Evolutionary conservation across 1,284 basidiomycete genomes (phyloP), one percentile per base, ranked within the genome.

Genomic region (Boletus sp.): DNA sequence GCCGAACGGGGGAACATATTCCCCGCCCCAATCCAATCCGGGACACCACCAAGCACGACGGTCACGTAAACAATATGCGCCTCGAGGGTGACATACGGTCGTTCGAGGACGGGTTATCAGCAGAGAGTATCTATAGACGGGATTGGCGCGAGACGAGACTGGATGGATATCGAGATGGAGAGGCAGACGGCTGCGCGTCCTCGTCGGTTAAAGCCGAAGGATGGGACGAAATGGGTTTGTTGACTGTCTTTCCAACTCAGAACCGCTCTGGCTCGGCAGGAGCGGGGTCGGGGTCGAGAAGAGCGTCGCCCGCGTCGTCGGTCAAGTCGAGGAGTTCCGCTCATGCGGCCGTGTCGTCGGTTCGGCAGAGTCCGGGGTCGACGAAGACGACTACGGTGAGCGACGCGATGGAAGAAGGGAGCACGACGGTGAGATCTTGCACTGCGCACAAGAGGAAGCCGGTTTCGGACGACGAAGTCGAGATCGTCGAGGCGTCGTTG

Each of bases 91-190:
- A 74, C 41, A 54, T 80, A 12, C 69, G 74, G n/a, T 68, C 72
- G 12, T 82, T 88, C 53, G 81, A 86, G 57, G 87, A 88, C 53
- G 77, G 77, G 1, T 55, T 84, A 5, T 71, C 73, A 2, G 67
- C 72, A 0, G 85, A 89, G 57, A 81, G 74, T 49, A 57, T 88
- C 2, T 88, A 86, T 64, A 72, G 75, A 50, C 73, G 86, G 19
- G 87, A 88, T 62, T 89, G 84, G 84, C 72, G 83, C 30, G 87
- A 88, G 65, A 78, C 80, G 8, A 65, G 78, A n/a, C 52, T 75
- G 27, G 51, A 57, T 4, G 55, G 59, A 22, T 52, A 49, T 10
- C 53, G 57, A 22, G 67, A 55, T 36, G 50, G 40, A 29, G 49
- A 52, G 7, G 39, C 20, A 4, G 52, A 52, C 3, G 44, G 46